Evolutionary conservation across 2,329 filamentous ascomycete species (phyloP), one percentile per base, ranked within the genome.

Genomic region (Alternaria gaisen): DNA sequence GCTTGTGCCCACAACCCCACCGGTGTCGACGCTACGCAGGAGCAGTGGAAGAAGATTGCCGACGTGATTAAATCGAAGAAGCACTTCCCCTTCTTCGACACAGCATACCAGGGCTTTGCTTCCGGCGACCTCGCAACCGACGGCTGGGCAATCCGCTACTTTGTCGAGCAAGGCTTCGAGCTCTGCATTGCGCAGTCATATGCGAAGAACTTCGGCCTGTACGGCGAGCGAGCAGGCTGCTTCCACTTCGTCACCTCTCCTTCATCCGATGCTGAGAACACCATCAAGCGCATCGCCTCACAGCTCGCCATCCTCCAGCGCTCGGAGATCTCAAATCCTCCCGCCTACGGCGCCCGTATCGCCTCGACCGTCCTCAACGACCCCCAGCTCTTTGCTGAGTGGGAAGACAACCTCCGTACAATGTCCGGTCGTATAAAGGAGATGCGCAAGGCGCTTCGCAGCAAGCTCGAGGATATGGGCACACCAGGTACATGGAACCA

Each of bases 21-120:
- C 1, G 95, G 95, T 60, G 94, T 99, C 65, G 95, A 99, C 81
- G 94, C 94, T 8, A 97, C 94, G 20, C 85, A 91, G 69, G 92
- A 94, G 55, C 95, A 99, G 83, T 99, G 95, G 95, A 92, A 91
- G 80, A 87, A 96, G 82, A 88, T 99, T 64, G 93, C 94, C 53
- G 80, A 85, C 43, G 80, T 97, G 44, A 89, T 98, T 80, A 87
- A 87, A 72, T 80, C 87, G 73, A 93, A 91, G 82, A 87, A 87
- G 66, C 94, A 96, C 80, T 97, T 99, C 83, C 94, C 95, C 73
- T 98, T 99, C 87, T 98, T 99, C 82, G 95, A 99, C 84, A 92
- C 88, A 67, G 95, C 95, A 58, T 99, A 99, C 84, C 95, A 98
- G 82, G 94, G 95, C 58, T 99, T 99, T 78, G 95, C 95, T 3